A percentile compares a stretch with the other conserved stretches of the same genome.
These are phyloP conservation scores for Musa itinerans DNA, from an alignment of 176 grass and related monocot species.

Conservation along the genomic window DNA sequence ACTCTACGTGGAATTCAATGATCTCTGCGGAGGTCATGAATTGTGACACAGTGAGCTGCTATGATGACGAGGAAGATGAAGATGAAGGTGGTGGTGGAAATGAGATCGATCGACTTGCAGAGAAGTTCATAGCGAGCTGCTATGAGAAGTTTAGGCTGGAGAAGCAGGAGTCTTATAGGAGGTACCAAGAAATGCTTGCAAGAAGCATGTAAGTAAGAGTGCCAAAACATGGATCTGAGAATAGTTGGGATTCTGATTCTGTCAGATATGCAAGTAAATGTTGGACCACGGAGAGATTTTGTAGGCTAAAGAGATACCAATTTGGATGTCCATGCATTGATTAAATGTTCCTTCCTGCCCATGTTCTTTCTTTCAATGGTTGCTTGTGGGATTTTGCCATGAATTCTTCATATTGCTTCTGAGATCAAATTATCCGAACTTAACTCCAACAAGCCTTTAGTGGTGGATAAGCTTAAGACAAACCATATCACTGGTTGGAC, in stretches of 20 bases:
- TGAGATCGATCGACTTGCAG: slow-evolving; percentile 77
- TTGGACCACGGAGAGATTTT: background rate
- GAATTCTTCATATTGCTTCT: no score
- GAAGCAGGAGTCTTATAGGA: slow-evolving; percentile 92
- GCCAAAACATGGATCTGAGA: no score
- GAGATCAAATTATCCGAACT: no score
- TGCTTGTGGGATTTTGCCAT: no score
- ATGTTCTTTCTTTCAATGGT: no score
- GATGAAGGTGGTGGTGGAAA: slow-evolving; percentile 2
- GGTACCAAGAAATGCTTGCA: slow-evolving; percentile 33
- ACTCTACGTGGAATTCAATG: slow-evolving; percentile 2
- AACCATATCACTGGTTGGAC: no score
- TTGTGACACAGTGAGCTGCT: slow-evolving; percentile 6
- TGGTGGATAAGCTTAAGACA: no score
- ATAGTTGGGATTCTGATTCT: background rate
- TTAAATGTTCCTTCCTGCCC: no score
- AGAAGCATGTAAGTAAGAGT: background rate
- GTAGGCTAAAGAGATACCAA: background rate
- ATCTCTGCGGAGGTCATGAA: background rate
- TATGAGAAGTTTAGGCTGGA: slow-evolving; percentile 72
- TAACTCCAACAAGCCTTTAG: no score
- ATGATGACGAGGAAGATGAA: slow-evolving; percentile 8
- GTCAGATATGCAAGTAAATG: background rate
- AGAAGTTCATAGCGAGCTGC: slow-evolving; percentile 81
- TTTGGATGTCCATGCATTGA: background rate